Evolutionary conservation across 2,329 filamentous ascomycete genomes (phyloP), one percentile per base, ranked within the genome.

Genomic region (Talaromyces sp.): DNA sequence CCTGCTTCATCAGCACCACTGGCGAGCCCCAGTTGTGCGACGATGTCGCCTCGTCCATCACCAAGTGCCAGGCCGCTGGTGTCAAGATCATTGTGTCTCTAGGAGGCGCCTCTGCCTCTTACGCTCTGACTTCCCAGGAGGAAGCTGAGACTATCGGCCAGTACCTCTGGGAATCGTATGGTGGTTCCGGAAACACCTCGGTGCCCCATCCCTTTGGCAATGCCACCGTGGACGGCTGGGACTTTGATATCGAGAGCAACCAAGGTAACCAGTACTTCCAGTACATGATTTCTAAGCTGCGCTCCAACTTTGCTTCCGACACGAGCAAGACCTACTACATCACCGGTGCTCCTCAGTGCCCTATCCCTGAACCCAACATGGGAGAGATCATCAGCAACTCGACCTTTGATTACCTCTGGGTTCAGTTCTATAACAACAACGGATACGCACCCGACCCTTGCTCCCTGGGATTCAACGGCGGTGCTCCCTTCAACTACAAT

Each of bases 361-460:
- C 73, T 9, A 68, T 80, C 23, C 81, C 82, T 3, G 83, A 85
- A 66, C 65, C 67, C 31, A 78, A 81, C 57, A 75, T 85, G 28
- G 69, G 71, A 16, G 59, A 75, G 34, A 79, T 80, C 8, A 82
- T 85, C 60, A 51, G 62, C 14, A 73, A 74, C 33, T 73, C 80
- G 5, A 64, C 64, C 6, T 83, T 85, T 65, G 83, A 85, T 66
- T 83, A 82, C 65, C 66, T 85, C 63, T 85, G 81, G 72, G 75
- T 83, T 36, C 83, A 85, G 64, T 85, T 83, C 70, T 85, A 85
- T 73, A 85, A 85, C 73, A 84, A 79, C 1, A 56, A 66, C 2
- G 85, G 83, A 73, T 62, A 59, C 12, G 31, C 28, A n/a, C 40
- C 23, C 16, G 56, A 59, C 53, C 60, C 55, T 56, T 57, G 60